Evolutionary conservation across 2,329 filamentous ascomycete genomes (phyloP), one percentile per base, ranked within the genome.

Genomic region (Ustilaginoidea virens): DNA sequence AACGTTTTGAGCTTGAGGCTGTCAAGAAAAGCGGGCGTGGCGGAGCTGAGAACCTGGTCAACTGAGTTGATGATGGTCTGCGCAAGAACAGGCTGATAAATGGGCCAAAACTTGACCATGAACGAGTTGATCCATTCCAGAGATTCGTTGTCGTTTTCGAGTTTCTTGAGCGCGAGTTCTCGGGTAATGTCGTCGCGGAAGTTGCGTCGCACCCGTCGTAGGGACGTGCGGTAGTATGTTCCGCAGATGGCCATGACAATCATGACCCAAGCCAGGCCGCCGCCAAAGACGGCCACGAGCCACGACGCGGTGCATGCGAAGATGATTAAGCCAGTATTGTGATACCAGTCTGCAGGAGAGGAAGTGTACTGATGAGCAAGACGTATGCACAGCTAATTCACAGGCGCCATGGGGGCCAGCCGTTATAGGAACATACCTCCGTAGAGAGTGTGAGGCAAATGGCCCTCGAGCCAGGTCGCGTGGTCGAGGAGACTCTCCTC

Each of bases 81-180:
- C 35, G 85, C 87, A 9, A 98, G 69, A 7, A 96, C 82, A 1
- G 90, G 90, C 31, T 90, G 83, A 51, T 93, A 96, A 46, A 98
- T 98, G 36, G 90, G 90, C 90, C 90, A 98, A 60, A 98, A 98
- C 52, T 98, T 98, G 57, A 92, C 74, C 43, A 98, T 52, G 59
- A 98, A 98, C 43, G 83, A 92, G 63, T 98, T 98, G 53, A 98
- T 96, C 90, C 90, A 98, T 53, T 98, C 90, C 27, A 98, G 63
- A 32, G 80, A 90, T 56, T 98, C 90, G 16, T 74, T 74, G 42
- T 98, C 90, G 7, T 75, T 90, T 43, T 96, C 90, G 30, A 98
- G 62, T 44, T 69, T 80, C 53, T 77, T 78, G 54, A 94, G 80
- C 9, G 79, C 76, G 64, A 94, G 67, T 52, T 94, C 86, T 30